phyloP scores from a whole-genome alignment of 2,329 filamentous ascomycete genomes.

The Gliomastix tumulicola region DNA sequence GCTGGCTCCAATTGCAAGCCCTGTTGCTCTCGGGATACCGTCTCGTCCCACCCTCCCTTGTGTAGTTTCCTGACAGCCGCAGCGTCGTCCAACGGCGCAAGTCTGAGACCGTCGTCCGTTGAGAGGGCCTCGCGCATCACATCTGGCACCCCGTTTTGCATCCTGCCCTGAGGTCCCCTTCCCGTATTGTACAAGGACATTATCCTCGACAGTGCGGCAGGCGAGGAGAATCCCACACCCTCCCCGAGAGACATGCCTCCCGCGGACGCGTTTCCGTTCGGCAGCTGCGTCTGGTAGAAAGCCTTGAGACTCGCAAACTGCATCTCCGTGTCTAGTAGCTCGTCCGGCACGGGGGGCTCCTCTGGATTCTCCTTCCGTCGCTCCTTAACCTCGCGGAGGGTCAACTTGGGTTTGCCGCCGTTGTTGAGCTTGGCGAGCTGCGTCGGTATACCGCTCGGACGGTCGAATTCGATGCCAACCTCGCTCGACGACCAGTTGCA shows the following conservation, averaged over 20 bases:
- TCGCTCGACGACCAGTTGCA: conserved; percentile 91
- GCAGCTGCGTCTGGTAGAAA: conserved; percentile 78
- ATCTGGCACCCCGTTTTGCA: conserved; percentile 58
- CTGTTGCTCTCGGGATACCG: conserved; percentile 42
- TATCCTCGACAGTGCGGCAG: conserved; percentile 76
- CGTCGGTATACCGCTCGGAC: conserved; percentile 75
- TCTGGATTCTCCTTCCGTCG: conserved; percentile 39
- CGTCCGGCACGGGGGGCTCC: conserved; percentile 27
- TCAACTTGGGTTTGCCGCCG: conserved; percentile 44
- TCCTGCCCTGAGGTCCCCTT: conserved; percentile 53
- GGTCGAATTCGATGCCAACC: conserved; percentile 84
- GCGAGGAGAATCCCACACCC: conserved; percentile 58
- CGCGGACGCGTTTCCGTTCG: conserved; percentile 48
- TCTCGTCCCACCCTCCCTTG: conserved; percentile 55
- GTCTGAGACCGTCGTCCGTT: conserved; percentile 63
- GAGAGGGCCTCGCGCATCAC: conserved; percentile 76
- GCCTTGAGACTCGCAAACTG: conserved; percentile 67
- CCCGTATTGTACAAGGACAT: conserved; percentile 86
- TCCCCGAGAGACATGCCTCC: conserved; percentile 32
- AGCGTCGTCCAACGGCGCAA: conserved; percentile 55
- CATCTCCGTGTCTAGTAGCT: conserved; percentile 54
- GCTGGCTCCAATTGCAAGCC: conserved; percentile 43
- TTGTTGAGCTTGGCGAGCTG: conserved; percentile 70
- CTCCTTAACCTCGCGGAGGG: conserved; percentile 43
- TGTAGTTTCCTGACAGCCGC: conserved; percentile 53